Evolutionary conservation across 352 stramenopile species (phyloP), one percentile per base, ranked within the genome.

Genomic region (Globisporangium okanoganense): DNA sequence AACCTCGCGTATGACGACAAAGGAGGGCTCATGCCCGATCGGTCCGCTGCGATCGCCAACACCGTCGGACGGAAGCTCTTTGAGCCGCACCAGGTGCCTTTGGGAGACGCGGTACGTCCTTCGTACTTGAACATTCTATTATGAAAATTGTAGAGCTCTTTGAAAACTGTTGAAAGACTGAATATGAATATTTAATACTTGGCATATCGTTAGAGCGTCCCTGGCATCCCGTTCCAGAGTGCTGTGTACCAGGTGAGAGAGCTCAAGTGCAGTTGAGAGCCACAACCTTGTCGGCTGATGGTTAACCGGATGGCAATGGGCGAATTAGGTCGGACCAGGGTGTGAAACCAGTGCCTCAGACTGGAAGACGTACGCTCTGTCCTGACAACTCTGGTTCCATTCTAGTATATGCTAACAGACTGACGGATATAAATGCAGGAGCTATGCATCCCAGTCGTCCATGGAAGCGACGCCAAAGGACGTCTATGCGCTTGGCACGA

Each of bases 281-380:
- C 2, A 10, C 33, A 8, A n/a, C 9, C 18, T 4, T 13, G n/a
- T 16, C 31, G 8, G 3, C 8, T 40, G 35, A 35, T 27, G 52
- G 4, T 31, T 20, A 54, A 56, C 20, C 35, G 5, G 9, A 49
- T 43, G 14, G 20, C 36, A 25, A 14, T 47, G 41, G 44, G 22
- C 10, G 61, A 38, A 56, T 5, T 27, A 92, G 75, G 63, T 88
- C 43, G 79, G 78, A 24, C 78, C 79, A 41, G 79, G 76, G 0
- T 66, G 56, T 9, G 66, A 75, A 24, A 52, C 73, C 35, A 84
- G 65, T 27, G 76, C 69, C 52, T 72, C 50, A 24, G 66, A 85
- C 56, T 93, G 83, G 81, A 93, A 91, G 58, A 86, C 81, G 81
- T 92, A 75, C 43, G 75, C 70, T 4, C 24, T 33, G 29, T 33